phyloP scores from a whole-genome alignment of 768 basidiomycete species.

The Boletus insuetus region DNA sequence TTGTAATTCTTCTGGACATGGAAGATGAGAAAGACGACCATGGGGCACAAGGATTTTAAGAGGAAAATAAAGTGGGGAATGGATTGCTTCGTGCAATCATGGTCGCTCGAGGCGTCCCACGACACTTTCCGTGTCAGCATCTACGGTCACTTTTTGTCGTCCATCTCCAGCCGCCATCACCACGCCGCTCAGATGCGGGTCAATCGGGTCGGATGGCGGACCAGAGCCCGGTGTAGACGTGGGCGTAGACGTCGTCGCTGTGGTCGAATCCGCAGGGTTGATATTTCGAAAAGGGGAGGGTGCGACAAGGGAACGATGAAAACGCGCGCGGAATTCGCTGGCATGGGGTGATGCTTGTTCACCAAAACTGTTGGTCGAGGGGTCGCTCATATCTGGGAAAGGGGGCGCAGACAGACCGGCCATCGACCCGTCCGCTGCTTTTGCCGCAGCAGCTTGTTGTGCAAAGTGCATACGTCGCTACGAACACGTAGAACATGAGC shows the following conservation, averaged over 20 bases:
- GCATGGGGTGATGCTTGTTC: constrained; percentile 33
- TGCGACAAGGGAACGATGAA: constrained; percentile 57
- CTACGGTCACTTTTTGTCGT: constrained; percentile 23
- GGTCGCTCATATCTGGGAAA: constrained; percentile 35
- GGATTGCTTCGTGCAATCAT: background rate
- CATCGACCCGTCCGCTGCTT: constrained; percentile 28
- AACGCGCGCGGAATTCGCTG: constrained; percentile 64
- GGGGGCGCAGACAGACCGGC: constrained; percentile 27
- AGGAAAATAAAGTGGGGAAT: background rate
- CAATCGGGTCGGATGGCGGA: constrained; percentile 32
- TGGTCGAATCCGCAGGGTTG: constrained; percentile 27
- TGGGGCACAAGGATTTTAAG: background rate
- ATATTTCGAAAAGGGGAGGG: constrained; percentile 56
- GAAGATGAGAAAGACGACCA: background rate
- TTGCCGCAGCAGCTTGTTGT: constrained; percentile 34
- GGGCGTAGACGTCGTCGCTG: constrained; percentile 32
- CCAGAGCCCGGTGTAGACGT: constrained; percentile 36
- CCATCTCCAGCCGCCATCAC: constrained; percentile 24
- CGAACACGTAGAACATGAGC: background rate
- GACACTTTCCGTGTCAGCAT: constrained; percentile 27
- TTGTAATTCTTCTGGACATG: background rate
- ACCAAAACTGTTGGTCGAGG: constrained; percentile 24
- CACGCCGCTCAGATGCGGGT: constrained; percentile 30
- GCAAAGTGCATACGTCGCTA: constrained; percentile 51
- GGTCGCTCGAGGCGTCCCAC: constrained; percentile 9